Conservation (phyloP, 2,329 filamentous ascomycete genomes). For the Aspergillus caelatus region DNA sequence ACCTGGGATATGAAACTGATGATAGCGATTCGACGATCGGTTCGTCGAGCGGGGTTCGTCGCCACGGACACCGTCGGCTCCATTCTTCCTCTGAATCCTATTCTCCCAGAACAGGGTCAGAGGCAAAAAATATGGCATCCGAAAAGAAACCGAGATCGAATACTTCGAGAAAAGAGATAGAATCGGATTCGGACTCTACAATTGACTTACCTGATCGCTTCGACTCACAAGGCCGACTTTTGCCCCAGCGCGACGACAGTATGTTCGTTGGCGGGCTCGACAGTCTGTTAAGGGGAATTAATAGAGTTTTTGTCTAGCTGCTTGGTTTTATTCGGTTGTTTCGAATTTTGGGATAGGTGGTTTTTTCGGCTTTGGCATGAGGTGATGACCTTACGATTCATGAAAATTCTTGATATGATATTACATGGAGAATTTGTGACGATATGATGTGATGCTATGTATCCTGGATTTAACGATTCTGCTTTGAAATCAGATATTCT, state of each 20-base stretch:
- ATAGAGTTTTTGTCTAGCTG: slow-evolving; percentile 21
- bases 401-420: neutral
- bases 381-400: neutral
- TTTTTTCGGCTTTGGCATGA: neutral
- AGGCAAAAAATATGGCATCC: neutral
- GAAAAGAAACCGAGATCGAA: neutral
- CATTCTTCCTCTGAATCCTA: slow-evolving; percentile 29
- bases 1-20: slow-evolving; percentile 47
- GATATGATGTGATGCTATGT: neutral
- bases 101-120: slow-evolving; percentile 13
- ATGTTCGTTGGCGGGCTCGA: slow-evolving; percentile 39
- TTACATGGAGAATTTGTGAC: neutral
- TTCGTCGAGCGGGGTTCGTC: slow-evolving; percentile 21
- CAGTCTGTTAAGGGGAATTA: slow-evolving; percentile 37
- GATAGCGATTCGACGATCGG: slow-evolving; percentile 44
- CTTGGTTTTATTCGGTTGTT: neutral
- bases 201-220: slow-evolving; percentile 49
- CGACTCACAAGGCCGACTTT: slow-evolving; percentile 43
- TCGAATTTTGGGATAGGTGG: neutral
- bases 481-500: neutral
- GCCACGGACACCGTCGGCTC: slow-evolving; percentile 25
- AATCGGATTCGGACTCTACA: slow-evolving; percentile 46
- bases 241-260: slow-evolving; percentile 36
- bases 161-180: slow-evolving; percentile 12
- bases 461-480: neutral